Percentiles rank a stretch among this genome's conserved stretches.
Evolutionary conservation across 441 rosid species (phyloP).

Genomic region (Francoa sonchifolia): DNA sequence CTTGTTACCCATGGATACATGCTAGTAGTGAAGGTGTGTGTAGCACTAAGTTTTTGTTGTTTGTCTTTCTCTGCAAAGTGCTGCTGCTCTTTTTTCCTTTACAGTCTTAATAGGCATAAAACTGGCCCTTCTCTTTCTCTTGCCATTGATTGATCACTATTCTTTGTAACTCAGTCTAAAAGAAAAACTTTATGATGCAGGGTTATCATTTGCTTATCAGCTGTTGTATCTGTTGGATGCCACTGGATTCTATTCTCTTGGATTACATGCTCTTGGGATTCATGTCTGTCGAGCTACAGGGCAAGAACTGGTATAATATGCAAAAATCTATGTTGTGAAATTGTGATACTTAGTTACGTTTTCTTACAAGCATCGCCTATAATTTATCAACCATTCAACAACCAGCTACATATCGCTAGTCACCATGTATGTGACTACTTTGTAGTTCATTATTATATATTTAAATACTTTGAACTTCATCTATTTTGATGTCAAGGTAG

Average conservation of each 20-base stretch:
- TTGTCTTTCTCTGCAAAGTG: too few species aligned
- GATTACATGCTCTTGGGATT: slow-evolving; percentile 79
- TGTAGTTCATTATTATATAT: neutral
- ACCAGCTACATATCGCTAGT: too few species aligned
- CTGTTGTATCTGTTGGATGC: slow-evolving; percentile 89
- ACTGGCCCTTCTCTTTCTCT: too few species aligned
- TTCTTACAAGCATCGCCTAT: too few species aligned
- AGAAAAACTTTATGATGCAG: slow-evolving; percentile 33
- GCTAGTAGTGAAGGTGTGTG: slow-evolving; percentile 81
- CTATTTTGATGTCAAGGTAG: slow-evolving; percentile 51
- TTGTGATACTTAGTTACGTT: too few species aligned
- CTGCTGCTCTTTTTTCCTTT: too few species aligned
- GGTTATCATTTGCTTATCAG: slow-evolving; percentile 82
- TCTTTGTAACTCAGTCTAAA: too few species aligned
- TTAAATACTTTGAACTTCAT: slow-evolving; percentile 7
- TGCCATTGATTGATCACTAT: too few species aligned
- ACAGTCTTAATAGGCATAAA: too few species aligned
- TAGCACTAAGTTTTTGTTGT: slow-evolving; percentile 8
- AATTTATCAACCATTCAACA: too few species aligned
- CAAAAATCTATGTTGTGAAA: slow-evolving; percentile 4
- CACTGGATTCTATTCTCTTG: slow-evolving; percentile 87
- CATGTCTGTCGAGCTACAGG: slow-evolving; percentile 99
- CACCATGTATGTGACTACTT: too few species aligned
- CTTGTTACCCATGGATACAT: slow-evolving; percentile 89
- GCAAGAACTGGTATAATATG: slow-evolving; percentile 74